A percentile compares a stretch with the other conserved stretches of the same genome.
Evolutionary conservation across 192 early-diverging fungal genomes (phyloP).

Genomic region (Coemansia sp.): DNA sequence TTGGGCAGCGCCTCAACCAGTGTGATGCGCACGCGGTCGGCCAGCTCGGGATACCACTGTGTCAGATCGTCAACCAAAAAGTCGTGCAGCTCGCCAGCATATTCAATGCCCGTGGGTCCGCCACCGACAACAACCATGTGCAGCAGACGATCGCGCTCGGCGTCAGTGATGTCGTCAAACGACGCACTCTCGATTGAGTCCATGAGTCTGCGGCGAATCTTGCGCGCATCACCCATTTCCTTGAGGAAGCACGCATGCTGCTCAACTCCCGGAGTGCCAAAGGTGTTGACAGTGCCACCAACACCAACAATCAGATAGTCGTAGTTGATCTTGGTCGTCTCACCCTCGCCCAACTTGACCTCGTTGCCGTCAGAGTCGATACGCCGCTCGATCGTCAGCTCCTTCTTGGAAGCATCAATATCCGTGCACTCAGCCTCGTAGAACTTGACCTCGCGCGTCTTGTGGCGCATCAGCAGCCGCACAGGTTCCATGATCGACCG

Average conservation of each 20-base stretch:
- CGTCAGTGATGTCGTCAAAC: conserved; percentile 60
- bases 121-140: conserved; percentile 88
- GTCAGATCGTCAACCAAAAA: conserved; percentile 80
- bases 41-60: conserved; percentile 69
- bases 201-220: conserved; percentile 74
- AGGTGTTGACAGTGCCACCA: conserved; percentile 80
- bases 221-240: conserved; percentile 79
- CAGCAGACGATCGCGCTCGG: conserved; percentile 63
- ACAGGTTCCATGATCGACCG: conserved; percentile 85
- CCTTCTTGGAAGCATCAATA: conserved; percentile 80
- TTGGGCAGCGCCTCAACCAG: conserved; percentile 79
- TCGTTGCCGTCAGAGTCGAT: conserved; percentile 55
- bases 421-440: conserved; percentile 87
- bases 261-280: conserved; percentile 79
- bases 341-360: conserved; percentile 58
- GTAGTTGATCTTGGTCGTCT: conserved; percentile 56
- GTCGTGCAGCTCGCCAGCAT: conserved; percentile 74
- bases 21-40: conserved; percentile 60
- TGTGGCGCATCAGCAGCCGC: conserved; percentile 84
- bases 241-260: conserved; percentile 84
- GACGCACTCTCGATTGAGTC: conserved; percentile 79
- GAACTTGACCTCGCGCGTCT: conserved; percentile 79
- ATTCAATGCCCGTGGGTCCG: conserved; percentile 80
- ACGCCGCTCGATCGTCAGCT: conserved; percentile 71
- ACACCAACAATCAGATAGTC: conserved; percentile 82